Evolutionary conservation across 2,329 filamentous ascomycete genomes (phyloP), one percentile per base, ranked within the genome.

Genomic region (Knufia petricola): DNA sequence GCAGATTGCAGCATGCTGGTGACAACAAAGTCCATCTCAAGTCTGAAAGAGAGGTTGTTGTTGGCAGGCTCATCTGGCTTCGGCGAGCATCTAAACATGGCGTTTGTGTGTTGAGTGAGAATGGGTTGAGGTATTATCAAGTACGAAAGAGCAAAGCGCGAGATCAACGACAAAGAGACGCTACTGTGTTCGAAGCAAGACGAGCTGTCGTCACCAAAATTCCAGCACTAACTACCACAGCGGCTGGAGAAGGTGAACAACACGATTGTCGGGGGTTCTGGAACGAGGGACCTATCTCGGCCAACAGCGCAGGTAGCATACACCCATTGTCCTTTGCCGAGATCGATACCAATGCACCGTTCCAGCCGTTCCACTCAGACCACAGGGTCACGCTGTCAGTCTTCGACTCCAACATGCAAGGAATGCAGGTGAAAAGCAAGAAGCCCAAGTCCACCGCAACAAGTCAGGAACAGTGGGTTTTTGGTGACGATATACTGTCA

Each of bases 351-450:
- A 95, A 90, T 61, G 85, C 89, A 3, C 87, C 90, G 1, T 96
- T 95, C 59, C 89, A 95, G 60, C 90, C 92, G 1, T 95, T 96
- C 69, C 90, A 96, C 63, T 92, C 89, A 0, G 89, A 96, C 61
- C 78, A 81, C 48, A 80, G 90, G 2, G 85, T 96, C 38, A 79
- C 76, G n/a, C 72, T 95, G 23, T 85, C 81, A 56, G 76, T 87
- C 36, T 85, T 83, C 61, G 66, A 61, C 30, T 55, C 59, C 46
- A 32, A 58, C 6, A 57, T 64, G 45, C 52, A 49, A 52, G 44
- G 13, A 51, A 63, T 56, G 63, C 61, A 51, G 61, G 60, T 15
- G 30, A 28, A 15, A 28, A 2, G 47, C 51, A 51, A 46, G 34
- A 45, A 42, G 50, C 39, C 23, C 52, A 50, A 47, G 13, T 8